phyloP scores from a whole-genome alignment of 768 basidiomycete species.

The Pisolithus albus region DNA sequence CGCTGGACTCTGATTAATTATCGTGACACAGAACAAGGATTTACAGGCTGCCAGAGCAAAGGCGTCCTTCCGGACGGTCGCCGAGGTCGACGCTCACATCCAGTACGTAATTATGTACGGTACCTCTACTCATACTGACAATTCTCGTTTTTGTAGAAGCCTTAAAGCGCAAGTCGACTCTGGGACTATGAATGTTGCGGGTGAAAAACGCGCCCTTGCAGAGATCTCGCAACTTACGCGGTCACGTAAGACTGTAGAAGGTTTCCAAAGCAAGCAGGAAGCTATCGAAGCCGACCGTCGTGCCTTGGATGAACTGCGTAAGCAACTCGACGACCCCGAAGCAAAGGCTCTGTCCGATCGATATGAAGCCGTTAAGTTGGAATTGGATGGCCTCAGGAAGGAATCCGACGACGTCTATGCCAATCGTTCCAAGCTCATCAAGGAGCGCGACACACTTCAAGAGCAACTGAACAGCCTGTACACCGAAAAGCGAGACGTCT shows the following conservation, averaged over 20 bases:
- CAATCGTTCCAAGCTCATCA: constrained; percentile 72
- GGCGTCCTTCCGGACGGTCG: constrained; percentile 69
- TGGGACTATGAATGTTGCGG: constrained; percentile 84
- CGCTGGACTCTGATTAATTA: constrained; percentile 3
- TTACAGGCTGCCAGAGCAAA: constrained; percentile 77
- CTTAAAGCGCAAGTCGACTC: constrained; percentile 90
- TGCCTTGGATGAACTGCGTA: constrained; percentile 69
- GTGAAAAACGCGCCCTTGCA: constrained; percentile 91
- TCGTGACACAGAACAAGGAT: constrained; percentile 65
- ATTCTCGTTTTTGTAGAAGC: constrained; percentile 38
- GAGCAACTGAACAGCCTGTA: constrained; percentile 64
- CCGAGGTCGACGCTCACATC: constrained; percentile 83
- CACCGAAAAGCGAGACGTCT: constrained; percentile 69
- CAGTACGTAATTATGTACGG: constrained; percentile 43
- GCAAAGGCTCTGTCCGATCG: constrained; percentile 72
- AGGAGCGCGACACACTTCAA: constrained; percentile 75
- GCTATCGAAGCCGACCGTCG: constrained; percentile 74
- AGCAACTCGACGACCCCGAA: constrained; percentile 87
- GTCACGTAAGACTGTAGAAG: constrained; percentile 66
- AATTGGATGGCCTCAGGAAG: constrained; percentile 82
- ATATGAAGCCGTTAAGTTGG: constrained; percentile 74
- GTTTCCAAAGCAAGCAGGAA: constrained; percentile 73
- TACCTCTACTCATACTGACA: constrained; percentile 1
- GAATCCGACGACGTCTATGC: constrained; percentile 82
- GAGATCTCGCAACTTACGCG: constrained; percentile 77